Percentiles rank a stretch among this genome's conserved stretches.
phyloP scores from a whole-genome alignment of 306 rosid genomes.

The Rubus parviflorus region DNA sequence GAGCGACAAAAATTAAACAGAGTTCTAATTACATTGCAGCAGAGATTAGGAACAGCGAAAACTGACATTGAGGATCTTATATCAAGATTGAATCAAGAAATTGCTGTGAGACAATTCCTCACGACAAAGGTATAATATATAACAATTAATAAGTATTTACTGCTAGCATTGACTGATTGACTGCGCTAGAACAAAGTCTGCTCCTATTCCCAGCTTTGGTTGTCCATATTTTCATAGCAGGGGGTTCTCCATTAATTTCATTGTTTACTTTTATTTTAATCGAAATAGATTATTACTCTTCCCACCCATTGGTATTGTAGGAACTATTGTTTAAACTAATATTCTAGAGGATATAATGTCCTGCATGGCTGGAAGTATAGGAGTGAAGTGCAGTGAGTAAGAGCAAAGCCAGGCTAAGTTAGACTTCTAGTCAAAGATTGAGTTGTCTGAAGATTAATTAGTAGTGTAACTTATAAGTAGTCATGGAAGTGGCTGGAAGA shows the following conservation, averaged over 20 bases:
- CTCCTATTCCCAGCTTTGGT: slow-evolving; percentile 1
- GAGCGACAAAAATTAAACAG: slow-evolving; percentile 63
- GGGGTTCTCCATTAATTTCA: background rate
- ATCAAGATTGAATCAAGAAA: slow-evolving; percentile 87
- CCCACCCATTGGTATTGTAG: background rate
- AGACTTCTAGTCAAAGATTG: background rate
- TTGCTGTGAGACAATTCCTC: slow-evolving; percentile 75
- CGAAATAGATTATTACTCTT: background rate
- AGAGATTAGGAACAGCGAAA: slow-evolving; percentile 61
- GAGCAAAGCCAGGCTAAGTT: slow-evolving; percentile 1
- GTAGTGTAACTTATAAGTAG: background rate
- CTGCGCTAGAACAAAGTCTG: background rate
- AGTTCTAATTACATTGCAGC: slow-evolving; percentile 59
- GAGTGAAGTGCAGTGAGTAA: background rate
- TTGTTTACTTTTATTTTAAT: background rate
- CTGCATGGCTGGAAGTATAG: background rate
- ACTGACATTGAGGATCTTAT: slow-evolving; percentile 77
- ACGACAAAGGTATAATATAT: slow-evolving; percentile 56
- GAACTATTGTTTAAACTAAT: background rate
- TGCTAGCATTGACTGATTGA: background rate
- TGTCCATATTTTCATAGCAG: background rate
- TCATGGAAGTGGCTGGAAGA: background rate
- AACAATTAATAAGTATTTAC: background rate
- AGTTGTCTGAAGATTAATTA: background rate
- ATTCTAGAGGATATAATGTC: background rate